Base-by-base conservation (phyloP, 2,329 filamentous ascomycete species). In the Pseudopithomyces maydicus region DNA sequence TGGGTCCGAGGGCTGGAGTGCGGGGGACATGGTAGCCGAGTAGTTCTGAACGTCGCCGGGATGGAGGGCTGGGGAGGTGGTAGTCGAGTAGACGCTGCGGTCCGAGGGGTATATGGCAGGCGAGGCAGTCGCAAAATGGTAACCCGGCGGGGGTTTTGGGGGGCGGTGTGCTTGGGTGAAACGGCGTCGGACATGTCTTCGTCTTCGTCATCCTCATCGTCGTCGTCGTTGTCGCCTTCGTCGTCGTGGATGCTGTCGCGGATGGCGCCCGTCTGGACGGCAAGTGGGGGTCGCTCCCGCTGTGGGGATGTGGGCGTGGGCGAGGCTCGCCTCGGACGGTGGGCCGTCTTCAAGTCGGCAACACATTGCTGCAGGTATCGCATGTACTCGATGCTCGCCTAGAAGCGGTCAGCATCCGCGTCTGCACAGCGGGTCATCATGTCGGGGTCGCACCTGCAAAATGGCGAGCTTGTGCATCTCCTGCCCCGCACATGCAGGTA, bases 391-490 rank as follows among this genome's bases (percentile, higher is more conserved):
- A 98, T 98, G 45, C 92, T 95, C 5, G 94, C 94, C 92, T 97
- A 62, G 1, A 6, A 41, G 45, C 19, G n/a, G 32, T 66, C 14
- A 60, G 55, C 36, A 23, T 8, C 32, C 17, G n/a, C n/a, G n/a
- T n/a, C n/a, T n/a, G n/a, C n/a, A n/a, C n/a, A n/a, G 35, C 7
- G n/a, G 38, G 6, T 12, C 0, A 3, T 15, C 1, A 33, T 14
- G 33, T 11, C 17, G 14, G n/a, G 23, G 17, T 39, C 62, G 62
- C 75, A 96, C 93, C 86, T 97, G 92, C 49, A 98, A 79, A 66
- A 98, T 97, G 15, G 93, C 92, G 55, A 98, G 80, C 78, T 99
- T 99, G 77, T 98, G 95, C 95, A 98, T 98, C 71, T 98, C 94
- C 64, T 88, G 85, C 6, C 92, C 93, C n/a, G 85, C 87, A 75